A percentile compares a stretch with the other conserved stretches of the same genome.
These are phyloP conservation scores for Hypholoma sublateritium DNA, from an alignment of 768 basidiomycete species.

Conservation along the genomic window DNA sequence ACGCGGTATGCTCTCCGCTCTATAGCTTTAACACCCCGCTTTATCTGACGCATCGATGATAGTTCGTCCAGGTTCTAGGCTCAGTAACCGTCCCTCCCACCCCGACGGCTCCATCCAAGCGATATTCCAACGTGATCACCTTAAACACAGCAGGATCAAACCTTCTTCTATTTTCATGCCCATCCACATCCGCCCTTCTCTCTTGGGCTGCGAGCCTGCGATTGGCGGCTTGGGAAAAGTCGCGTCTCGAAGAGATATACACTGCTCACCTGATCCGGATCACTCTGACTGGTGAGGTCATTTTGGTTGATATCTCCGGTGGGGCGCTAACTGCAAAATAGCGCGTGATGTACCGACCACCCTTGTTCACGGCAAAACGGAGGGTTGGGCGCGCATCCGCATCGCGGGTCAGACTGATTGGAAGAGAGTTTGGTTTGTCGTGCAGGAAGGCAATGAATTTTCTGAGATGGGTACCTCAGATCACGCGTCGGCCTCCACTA, in stretches of 20 bases:
- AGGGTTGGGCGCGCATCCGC: slow-evolving; percentile 89
- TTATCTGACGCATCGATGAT: slow-evolving; percentile 10
- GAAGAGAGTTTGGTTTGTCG: slow-evolving; percentile 87
- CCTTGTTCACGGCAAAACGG: slow-evolving; percentile 71
- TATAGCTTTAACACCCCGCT: slow-evolving; percentile 6
- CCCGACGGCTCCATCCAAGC: slow-evolving; percentile 46
- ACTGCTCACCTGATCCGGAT: slow-evolving; percentile 91
- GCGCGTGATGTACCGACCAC: slow-evolving; percentile 58
- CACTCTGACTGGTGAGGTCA: slow-evolving; percentile 45
- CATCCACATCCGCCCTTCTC: slow-evolving; percentile 62
- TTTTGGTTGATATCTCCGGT: slow-evolving; percentile 1
- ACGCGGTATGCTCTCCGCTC: slow-evolving; percentile 61
- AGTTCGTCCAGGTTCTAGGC: slow-evolving; percentile 82
- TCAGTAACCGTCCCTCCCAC: slow-evolving; percentile 66
- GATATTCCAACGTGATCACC: slow-evolving; percentile 79
- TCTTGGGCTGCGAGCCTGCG: slow-evolving; percentile 94
- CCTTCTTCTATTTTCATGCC: slow-evolving; percentile 85
- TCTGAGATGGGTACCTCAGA: slow-evolving; percentile 24
- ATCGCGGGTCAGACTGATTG: slow-evolving; percentile 98
- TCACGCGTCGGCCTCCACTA: slow-evolving; percentile 13
- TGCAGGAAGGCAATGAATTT: slow-evolving; percentile 49
- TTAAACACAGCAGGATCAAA: slow-evolving; percentile 95
- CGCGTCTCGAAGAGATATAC: slow-evolving; percentile 94
- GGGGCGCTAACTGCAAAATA: slow-evolving; percentile 18
- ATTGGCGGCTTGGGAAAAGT: slow-evolving; percentile 92